Evolutionary conservation across 345 rosid genomes (phyloP), one percentile per base, ranked within the genome.

Genomic region (Orychophragmus violaceus): DNA sequence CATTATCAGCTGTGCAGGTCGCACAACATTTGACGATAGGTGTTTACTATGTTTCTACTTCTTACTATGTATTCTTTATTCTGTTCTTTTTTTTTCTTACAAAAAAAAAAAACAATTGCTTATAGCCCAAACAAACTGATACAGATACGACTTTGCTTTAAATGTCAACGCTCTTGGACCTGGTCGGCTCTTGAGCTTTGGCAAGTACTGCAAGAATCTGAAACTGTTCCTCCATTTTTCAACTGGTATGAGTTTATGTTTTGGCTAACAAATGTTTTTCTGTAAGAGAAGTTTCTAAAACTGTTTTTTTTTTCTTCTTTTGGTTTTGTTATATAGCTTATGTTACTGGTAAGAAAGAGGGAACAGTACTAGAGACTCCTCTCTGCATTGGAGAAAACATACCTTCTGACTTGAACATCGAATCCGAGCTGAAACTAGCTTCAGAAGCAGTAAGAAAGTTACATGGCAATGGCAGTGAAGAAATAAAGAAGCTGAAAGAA

Each of bases 1-100:
- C 6, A 79, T 89, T 23, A 79, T 89, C 17, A 89, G 79, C 48
- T 80, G 87, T 36, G 93, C 85, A 8, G 91, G 87, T 13, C 83
- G 81, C 60, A 85, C 93, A 29, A 83, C 80, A 57, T 86, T 88
- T 33, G 62, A 72, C 1, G 76, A 65, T 8, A 72, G 67, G 71
- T 61, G 19, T 37, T 62, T 54, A n/a, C 3, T 41, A 6, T 50
- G 28, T 19, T 48, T 35, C 35, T 29, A 23, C 33, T 35, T 14
- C 2, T 36, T 39, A 58, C 11, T 30, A 8, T 39, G 41, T 11
- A 35, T n/a, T 13, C 17, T 37, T 13, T 13, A 13, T n/a, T 33
- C 16, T 27, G n/a, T 25, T 52, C 19, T 12, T 21, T 17, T 17
- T 44, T 37, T 2, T 16, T 2, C 13, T 17, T 53, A 13, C 24